Percentiles rank a stretch among this genome's conserved stretches.
phyloP scores from a whole-genome alignment of 768 basidiomycete genomes.

The Dacryopinax spathularia region DNA sequence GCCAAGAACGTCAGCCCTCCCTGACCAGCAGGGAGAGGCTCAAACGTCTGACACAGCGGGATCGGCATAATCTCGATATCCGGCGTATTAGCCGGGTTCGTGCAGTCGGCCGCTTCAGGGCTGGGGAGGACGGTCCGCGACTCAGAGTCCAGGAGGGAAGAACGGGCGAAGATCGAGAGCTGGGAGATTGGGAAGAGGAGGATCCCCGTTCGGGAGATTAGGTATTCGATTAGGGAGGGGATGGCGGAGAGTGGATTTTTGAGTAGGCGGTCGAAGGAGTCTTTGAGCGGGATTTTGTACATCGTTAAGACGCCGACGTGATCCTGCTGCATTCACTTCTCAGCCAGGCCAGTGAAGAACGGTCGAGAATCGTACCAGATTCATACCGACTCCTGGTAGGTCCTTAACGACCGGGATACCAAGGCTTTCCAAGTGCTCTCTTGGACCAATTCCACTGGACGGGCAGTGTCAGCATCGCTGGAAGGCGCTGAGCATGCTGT shows the following conservation, averaged over 20 bases:
- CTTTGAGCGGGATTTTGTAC: neutral
- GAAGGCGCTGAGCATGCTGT: constrained; percentile 17
- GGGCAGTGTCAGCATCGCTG: constrained; percentile 12
- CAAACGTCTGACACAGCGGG: neutral
- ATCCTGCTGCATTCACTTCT: neutral
- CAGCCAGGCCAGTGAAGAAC: neutral
- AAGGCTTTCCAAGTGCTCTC: neutral
- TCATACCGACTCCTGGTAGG: neutral
- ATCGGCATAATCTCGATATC: neutral
- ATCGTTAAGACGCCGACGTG: neutral
- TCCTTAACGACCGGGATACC: neutral
- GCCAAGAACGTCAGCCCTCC: neutral
- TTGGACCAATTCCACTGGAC: neutral
- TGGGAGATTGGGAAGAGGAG: neutral
- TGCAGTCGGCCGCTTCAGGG: neutral
- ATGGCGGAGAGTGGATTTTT: neutral
- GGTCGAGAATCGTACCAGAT: neutral
- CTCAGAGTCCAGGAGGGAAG: neutral
- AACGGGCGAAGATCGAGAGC: neutral
- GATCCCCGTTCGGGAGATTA: neutral
- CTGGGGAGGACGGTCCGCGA: neutral
- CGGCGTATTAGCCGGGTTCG: neutral
- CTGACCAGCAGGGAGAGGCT: neutral
- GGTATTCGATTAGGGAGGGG: neutral
- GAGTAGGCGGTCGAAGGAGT: neutral